Conservation (phyloP, 129 eudicot species). For the Scalesia atractyloides region DNA sequence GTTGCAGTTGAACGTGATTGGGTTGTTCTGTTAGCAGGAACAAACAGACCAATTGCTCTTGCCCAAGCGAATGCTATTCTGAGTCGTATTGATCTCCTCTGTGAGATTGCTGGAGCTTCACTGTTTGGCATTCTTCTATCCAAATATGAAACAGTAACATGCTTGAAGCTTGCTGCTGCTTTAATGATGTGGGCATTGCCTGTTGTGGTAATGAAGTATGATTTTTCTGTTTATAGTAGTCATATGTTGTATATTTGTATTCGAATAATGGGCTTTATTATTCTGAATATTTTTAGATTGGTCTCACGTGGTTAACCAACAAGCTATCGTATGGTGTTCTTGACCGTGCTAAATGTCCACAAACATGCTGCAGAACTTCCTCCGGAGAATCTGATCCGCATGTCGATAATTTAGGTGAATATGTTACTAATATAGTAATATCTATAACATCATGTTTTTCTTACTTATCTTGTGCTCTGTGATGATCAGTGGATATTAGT, state of each 20-base stretch:
- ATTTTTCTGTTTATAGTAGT: conserved; percentile 10
- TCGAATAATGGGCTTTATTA: conserved; percentile 24
- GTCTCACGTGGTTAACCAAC: conserved; percentile 91
- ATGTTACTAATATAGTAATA: not conserved
- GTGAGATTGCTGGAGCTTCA: conserved; percentile 99
- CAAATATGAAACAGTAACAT: conserved; percentile 72
- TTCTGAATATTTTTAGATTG: conserved; percentile 44
- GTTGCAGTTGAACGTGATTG: conserved; percentile 98
- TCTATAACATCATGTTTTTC: not conserved
- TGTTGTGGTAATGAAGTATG: conserved; percentile 59
- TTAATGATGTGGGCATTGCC: conserved; percentile 88
- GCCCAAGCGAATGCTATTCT: conserved; percentile 95
- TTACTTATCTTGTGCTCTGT: conserved; percentile 11
- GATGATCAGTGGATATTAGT: conserved; percentile 54
- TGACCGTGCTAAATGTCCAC: conserved; percentile 67
- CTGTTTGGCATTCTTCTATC: conserved; percentile 84
- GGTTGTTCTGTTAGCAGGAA: conserved; percentile 96
- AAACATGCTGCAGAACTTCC: conserved; percentile 51
- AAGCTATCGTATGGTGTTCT: conserved; percentile 92
- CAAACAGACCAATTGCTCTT: conserved; percentile 96
- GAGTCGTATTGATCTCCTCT: conserved; percentile 88
- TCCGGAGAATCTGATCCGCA: conserved; percentile 34
- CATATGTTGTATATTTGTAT: not conserved
- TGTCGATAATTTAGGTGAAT: conserved; percentile 57
- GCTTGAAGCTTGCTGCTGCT: conserved; percentile 84